Percentiles rank a stretch among this genome's conserved stretches.
Conservation (phyloP, 2,329 filamentous ascomycete genomes). For the Onygena corvina region DNA sequence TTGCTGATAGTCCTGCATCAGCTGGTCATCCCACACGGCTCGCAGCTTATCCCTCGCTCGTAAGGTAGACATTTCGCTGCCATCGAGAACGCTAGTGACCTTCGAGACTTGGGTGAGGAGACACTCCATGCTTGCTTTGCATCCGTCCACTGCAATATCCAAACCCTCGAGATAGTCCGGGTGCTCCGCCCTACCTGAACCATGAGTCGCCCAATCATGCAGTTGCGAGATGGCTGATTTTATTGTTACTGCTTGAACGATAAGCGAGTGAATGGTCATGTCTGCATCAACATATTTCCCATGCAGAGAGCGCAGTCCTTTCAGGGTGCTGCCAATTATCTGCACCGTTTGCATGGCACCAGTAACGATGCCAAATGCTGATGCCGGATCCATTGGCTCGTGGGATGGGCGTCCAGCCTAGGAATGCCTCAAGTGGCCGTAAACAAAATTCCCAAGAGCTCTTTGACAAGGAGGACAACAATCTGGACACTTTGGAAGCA, state of each 20-base stretch:
- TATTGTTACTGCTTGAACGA: constrained; percentile 28
- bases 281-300: constrained; percentile 29
- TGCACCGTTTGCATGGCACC: constrained; percentile 27
- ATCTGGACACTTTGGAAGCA: constrained; percentile 1
- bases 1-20: constrained; percentile 27
- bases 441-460: too few relatives aligned
- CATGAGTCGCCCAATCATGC: constrained; percentile 25
- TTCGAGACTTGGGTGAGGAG: constrained; percentile 26
- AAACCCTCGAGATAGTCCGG: constrained; percentile 23
- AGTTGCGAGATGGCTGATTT: constrained; percentile 28
- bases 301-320: constrained; percentile 24
- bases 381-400: constrained; percentile 47
- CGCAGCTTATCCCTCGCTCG: constrained; percentile 22
- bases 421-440: neutral
- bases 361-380: constrained; percentile 26
- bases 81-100: constrained; percentile 17
- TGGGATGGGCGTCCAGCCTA: neutral
- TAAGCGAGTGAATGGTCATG: constrained; percentile 28
- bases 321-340: constrained; percentile 25
- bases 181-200: constrained; percentile 19
- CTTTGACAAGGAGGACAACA: neutral
- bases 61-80: constrained; percentile 16
- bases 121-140: constrained; percentile 27
- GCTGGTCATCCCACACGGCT: constrained; percentile 29
- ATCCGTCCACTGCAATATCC: constrained; percentile 27